Evolutionary conservation across 148 eudicot species (phyloP).

Genomic region (Rhododendron mucronatum): DNA sequence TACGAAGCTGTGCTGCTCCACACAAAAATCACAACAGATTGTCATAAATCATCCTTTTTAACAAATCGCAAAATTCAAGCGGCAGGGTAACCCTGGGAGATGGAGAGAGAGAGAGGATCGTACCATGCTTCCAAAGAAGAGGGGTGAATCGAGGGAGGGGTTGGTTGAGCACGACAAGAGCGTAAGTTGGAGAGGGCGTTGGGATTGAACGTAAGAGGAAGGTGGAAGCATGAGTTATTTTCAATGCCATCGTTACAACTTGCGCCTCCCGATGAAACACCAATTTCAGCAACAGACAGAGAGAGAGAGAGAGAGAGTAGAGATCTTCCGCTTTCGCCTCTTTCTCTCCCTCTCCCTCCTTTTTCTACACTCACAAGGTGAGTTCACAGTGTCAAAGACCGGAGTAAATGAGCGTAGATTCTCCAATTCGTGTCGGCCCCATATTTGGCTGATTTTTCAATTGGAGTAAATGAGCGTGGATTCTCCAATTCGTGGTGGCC

Average conservation of each 20-base stretch:
- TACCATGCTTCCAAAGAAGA: conserved; percentile 23
- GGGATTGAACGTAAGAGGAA: conserved; percentile 42
- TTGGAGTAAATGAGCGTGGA: too few relatives aligned
- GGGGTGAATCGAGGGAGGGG: conserved; percentile 78
- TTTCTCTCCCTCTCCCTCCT: too few relatives aligned
- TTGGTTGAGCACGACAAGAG: conserved; percentile 76
- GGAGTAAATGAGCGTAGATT: too few relatives aligned
- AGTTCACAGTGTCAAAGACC: too few relatives aligned
- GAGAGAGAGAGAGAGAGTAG: too few relatives aligned
- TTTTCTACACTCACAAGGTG: too few relatives aligned
- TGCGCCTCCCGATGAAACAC: background rate
- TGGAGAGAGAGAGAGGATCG: background rate
- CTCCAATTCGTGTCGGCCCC: too few relatives aligned
- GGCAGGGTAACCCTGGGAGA: background rate
- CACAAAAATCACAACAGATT: conserved; percentile 15
- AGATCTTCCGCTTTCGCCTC: too few relatives aligned
- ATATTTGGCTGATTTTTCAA: too few relatives aligned
- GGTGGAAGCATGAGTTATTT: conserved; percentile 45
- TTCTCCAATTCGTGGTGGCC: too few relatives aligned
- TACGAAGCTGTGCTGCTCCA: conserved; percentile 67
- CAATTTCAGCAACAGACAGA: too few relatives aligned
- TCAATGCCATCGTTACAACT: conserved; percentile 21
- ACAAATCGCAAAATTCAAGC: background rate
- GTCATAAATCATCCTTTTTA: background rate
- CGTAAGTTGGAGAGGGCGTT: conserved; percentile 38